Conservation (phyloP, 495 filamentous ascomycete genomes). For the Neurospora terricola region DNA sequence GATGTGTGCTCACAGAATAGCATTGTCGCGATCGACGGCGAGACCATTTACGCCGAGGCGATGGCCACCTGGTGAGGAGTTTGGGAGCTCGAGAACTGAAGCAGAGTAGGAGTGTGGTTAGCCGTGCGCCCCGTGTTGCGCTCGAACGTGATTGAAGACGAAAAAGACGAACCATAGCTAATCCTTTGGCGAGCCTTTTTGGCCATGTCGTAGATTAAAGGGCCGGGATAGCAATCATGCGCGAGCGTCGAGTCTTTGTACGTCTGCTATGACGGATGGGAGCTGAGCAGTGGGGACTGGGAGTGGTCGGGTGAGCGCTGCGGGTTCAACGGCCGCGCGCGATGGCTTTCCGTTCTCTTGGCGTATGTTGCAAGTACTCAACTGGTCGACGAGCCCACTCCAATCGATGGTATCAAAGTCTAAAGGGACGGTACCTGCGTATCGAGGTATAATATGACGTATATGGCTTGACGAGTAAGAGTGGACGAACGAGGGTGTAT, state of each 20-base stretch:
- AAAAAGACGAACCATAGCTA: constrained; percentile 49
- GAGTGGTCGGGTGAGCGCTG: background rate
- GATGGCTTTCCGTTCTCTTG: background rate
- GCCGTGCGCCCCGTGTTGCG: background rate
- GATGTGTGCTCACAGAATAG: constrained; percentile 65
- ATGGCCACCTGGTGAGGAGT: constrained; percentile 77
- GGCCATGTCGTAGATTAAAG: constrained; percentile 35
- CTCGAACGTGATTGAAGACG: background rate
- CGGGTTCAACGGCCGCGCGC: background rate
- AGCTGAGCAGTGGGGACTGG: background rate
- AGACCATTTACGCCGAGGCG: constrained; percentile 90
- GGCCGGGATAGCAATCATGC: constrained; percentile 24
- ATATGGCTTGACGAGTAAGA: background rate
- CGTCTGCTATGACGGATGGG: background rate
- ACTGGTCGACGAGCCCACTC: background rate
- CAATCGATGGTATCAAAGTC: background rate
- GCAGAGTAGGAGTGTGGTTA: constrained; percentile 1
- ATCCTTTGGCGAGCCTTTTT: constrained; percentile 56
- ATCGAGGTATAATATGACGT: background rate
- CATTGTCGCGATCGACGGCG: constrained; percentile 71
- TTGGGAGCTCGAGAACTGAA: constrained; percentile 84
- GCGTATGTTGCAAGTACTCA: background rate
- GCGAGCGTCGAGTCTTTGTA: constrained; percentile 1
- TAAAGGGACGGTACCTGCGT: background rate
- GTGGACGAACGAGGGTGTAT: background rate